Evolutionary conservation across 2,329 filamentous ascomycete genomes (phyloP), one percentile per base, ranked within the genome.

Genomic region (Eutypella sp.): DNA sequence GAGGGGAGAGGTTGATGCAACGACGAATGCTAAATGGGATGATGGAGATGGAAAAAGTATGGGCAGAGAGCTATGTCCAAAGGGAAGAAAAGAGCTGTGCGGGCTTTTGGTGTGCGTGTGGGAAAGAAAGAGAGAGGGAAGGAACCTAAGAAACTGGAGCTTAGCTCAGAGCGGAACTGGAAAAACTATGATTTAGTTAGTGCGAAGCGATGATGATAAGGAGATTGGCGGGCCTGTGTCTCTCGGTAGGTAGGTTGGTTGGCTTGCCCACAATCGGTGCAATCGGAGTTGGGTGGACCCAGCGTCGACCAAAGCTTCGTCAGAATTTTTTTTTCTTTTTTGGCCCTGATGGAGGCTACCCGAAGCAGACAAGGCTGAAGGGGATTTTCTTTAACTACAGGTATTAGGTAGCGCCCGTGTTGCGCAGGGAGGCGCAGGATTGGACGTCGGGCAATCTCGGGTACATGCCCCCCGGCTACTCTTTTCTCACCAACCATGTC

Each of bases 1-100:
- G 29, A 33, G 29, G 29, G 29, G 29, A 52, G 45, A 48, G 61
- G 58, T 59, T 64, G 67, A 67, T 65, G 67, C 64, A 66, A 67
- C 70, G 69, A 70, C 62, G 61, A 58, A 59, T 62, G 57, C 61
- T 58, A 63, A 62, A 60, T 57, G 60, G 59, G 47, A 49, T 58
- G 53, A 52, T 52, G 49, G 49, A 45, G 54, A 46, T 22, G 47
- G 51, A 54, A 47, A 50, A 56, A n/a, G 49, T 54, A 16, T 50
- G 50, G 51, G 46, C 31, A 52, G 47, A 55, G 47, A 46, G n/a
- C n/a, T n/a, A n/a, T 54, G 51, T 51, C 50, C 47, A 46, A 52
- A 50, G 45, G 45, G 39, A 55, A 55, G 55, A 58, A 57, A 51
- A 54, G 52, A 62, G 60, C 56, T 61, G n/a, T 59, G 56, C 48